These are phyloP conservation scores for Citrus mangshanensis DNA, from an alignment of 345 rosid species.

Conservation along the genomic window DNA sequence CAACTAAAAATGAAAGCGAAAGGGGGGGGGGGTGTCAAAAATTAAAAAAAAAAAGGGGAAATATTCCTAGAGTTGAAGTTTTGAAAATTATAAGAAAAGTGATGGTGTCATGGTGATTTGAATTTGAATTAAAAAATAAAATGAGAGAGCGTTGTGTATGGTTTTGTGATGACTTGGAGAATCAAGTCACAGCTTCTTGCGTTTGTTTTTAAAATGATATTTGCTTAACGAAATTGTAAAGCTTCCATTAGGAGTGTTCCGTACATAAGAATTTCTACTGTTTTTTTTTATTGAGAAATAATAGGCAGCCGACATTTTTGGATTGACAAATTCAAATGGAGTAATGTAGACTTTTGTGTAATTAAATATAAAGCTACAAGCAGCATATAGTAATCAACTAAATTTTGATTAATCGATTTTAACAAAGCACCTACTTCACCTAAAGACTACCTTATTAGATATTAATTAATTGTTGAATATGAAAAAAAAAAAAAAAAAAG, in stretches of 20 bases:
- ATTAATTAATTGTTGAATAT: neutral
- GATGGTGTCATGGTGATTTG: neutral
- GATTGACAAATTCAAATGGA: neutral
- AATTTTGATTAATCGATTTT: neutral
- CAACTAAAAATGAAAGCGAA: neutral
- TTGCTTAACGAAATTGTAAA: too few species aligned
- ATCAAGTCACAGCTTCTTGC: neutral
- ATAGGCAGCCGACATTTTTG: neutral
- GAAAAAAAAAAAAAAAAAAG: neutral
- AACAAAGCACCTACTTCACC: slow-evolving; percentile 15
- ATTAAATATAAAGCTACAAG: neutral
- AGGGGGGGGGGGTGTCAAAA: neutral
- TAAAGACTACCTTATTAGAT: neutral
- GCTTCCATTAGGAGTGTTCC: too few species aligned
- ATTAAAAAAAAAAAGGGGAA: neutral
- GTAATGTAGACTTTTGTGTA: neutral
- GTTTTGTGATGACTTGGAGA: neutral
- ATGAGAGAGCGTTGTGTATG: neutral
- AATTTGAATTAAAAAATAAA: neutral
- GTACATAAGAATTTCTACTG: too few species aligned
- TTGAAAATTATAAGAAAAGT: neutral
- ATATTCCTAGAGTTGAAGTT: neutral
- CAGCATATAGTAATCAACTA: neutral
- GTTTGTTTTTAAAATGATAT: neutral
- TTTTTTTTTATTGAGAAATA: too few species aligned